These are phyloP conservation scores for Heliosperma pusillum DNA, from an alignment of 148 eudicot species.

Conservation along the genomic window DNA sequence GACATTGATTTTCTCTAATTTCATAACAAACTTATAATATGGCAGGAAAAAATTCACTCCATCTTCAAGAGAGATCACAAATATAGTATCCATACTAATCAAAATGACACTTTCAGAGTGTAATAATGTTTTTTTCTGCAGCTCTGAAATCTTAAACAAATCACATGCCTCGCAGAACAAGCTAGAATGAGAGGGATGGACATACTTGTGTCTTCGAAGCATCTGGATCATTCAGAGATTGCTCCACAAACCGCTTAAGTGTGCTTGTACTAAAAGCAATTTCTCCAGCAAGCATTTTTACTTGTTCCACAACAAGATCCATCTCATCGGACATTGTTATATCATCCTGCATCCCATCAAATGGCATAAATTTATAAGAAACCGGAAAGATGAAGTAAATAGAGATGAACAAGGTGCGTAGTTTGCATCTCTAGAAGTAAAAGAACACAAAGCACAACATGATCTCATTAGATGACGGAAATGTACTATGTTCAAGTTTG, in stretches of 20 bases:
- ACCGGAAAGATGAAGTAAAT: not conserved
- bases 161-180: not conserved
- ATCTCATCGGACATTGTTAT: slow-evolving; percentile 74
- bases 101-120: slow-evolving; percentile 1
- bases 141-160: not conserved
- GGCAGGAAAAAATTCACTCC: not conserved
- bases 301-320: slow-evolving; percentile 96
- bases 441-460: slow-evolving; percentile 7
- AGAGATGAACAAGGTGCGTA: not conserved
- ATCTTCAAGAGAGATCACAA: not conserved
- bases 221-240: slow-evolving; percentile 78
- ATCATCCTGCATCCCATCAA: slow-evolving; percentile 49
- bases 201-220: slow-evolving; percentile 73
- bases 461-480: not conserved
- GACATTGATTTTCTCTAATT: not conserved
- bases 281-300: slow-evolving; percentile 98
- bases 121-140: not conserved
- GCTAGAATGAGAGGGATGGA: not conserved
- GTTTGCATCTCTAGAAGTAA: not conserved
- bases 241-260: slow-evolving; percentile 88
- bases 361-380: slow-evolving; percentile 6
- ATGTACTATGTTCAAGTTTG: not conserved
- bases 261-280: slow-evolving; percentile 95
- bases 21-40: not conserved
- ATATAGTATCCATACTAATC: not conserved